Evolutionary conservation across 2,329 filamentous ascomycete genomes (phyloP), one percentile per base, ranked within the genome.

Genomic region (Fusarium humuli): DNA sequence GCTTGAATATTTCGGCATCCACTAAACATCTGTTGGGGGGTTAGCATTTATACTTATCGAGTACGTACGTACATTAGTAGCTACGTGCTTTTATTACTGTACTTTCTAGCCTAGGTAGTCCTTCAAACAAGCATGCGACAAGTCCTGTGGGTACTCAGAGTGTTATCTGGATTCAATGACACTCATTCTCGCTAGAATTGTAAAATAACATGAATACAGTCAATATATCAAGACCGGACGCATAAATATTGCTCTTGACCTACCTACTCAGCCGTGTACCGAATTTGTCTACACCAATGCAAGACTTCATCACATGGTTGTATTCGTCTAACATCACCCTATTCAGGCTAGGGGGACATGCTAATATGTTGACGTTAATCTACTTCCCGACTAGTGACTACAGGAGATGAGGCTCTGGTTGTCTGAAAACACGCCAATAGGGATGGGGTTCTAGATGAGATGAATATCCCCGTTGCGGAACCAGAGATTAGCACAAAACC

Each of bases 241-340:
- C 37, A 34, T 37, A 42, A n/a, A 14, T 20, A 20, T 37, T 32
- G 27, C 16, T 37, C 9, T 22, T 22, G 20, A 4, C 20, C 22
- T 22, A 44, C 41, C 18, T 20, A 12, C 23, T 41, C 23, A 14
- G 23, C 32, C 37, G 60, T 54, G 54, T 61, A 61, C 52, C 44
- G 18, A 49, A 30, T 37, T 37, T 45, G 29, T n/a, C 27, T 23
- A 30, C n/a, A 47, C 37, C 11, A n/a, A 34, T 22, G 41, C 61
- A 58, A 64, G 54, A 73, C 67, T 67, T 56, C 53, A 57, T 74
- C 73, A 71, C 73, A 74, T 72, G 73, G 73, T 61, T 42, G 47
- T 47, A 32, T 58, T 75, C 73, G 73, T 75, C 47, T 75, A 75
- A 75, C 62, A 74, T 75, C 68, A 64, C 73, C 73, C 44, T 25